Percentiles rank a stretch among this genome's conserved stretches.
phyloP scores from a whole-genome alignment of 1,284 basidiomycete genomes.

The Pseudozyma pruni region DNA sequence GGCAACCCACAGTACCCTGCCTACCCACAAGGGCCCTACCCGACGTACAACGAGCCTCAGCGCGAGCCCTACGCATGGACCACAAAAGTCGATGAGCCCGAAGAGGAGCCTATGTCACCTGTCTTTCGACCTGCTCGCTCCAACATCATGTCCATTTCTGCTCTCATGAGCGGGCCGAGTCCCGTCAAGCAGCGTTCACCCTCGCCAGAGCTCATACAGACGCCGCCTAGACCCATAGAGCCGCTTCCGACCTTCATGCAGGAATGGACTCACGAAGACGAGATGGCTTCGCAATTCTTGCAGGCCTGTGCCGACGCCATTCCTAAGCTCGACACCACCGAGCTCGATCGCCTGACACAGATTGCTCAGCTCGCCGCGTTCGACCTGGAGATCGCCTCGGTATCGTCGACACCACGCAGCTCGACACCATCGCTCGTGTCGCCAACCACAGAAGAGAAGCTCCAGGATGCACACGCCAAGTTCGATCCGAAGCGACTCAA shows the following conservation, averaged over 20 bases:
- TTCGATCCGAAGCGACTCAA: slow-evolving; percentile 24
- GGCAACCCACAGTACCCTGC: not conserved
- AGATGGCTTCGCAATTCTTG: slow-evolving; percentile 37
- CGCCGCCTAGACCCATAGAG: slow-evolving; percentile 5
- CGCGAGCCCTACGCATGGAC: slow-evolving; percentile 7
- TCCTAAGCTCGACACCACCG: slow-evolving; percentile 36
- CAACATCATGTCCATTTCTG: slow-evolving; percentile 53
- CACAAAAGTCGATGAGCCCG: slow-evolving; percentile 9
- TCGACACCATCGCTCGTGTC: slow-evolving; percentile 10
- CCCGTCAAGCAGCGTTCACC: slow-evolving; percentile 14
- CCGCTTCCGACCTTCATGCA: slow-evolving; percentile 12
- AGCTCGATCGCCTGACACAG: slow-evolving; percentile 40
- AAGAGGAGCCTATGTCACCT: slow-evolving; percentile 34
- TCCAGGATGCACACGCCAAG: slow-evolving; percentile 5
- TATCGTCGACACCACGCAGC: slow-evolving; percentile 1
- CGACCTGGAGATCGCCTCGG: slow-evolving; percentile 22
- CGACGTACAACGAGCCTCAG: not conserved
- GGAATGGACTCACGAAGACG: slow-evolving; percentile 42
- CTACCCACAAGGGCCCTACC: slow-evolving; percentile 4
- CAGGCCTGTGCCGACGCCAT: slow-evolving; percentile 18
- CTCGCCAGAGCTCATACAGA: slow-evolving; percentile 18
- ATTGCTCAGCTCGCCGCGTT: slow-evolving; percentile 43
- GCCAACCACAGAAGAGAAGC: slow-evolving; percentile 9
- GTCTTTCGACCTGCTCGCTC: slow-evolving; percentile 26
- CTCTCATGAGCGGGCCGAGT: slow-evolving; percentile 39